Percentiles rank a stretch among this genome's conserved stretches.
Conservation (phyloP, 177 flowering plant species). For the Telopea speciosissima region DNA sequence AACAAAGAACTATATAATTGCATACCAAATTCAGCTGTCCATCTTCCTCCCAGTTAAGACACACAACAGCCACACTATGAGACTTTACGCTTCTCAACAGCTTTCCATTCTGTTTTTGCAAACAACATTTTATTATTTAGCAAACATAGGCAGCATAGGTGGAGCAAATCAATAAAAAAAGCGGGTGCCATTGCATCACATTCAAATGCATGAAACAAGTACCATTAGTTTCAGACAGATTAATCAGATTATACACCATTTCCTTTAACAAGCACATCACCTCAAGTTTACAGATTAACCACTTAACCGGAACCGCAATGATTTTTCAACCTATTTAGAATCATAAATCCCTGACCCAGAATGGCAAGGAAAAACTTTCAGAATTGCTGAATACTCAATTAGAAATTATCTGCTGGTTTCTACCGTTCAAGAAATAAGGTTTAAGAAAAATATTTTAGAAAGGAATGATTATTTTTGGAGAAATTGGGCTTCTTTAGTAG, state of each 20-base stretch:
- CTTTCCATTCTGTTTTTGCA: slow-evolving; percentile 70
- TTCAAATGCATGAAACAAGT: background rate
- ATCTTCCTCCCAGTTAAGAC: slow-evolving; percentile 92
- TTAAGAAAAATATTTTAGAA: too few species aligned
- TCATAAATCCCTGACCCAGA: too few species aligned
- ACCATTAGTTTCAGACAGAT: background rate
- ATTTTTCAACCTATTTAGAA: too few species aligned
- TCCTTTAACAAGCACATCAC: background rate
- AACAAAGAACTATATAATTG: slow-evolving; percentile 4
- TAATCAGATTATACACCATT: background rate
- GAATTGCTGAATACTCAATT: too few species aligned
- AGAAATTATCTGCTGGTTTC: too few species aligned
- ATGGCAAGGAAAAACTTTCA: too few species aligned
- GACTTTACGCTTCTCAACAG: slow-evolving; percentile 70
- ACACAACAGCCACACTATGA: slow-evolving; percentile 66
- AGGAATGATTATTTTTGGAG: too few species aligned
- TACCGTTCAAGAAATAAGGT: too few species aligned
- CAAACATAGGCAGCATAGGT: background rate
- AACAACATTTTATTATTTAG: background rate
- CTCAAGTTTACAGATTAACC: too few species aligned
- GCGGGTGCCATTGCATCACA: background rate
- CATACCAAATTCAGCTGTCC: slow-evolving; percentile 38
- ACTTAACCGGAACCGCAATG: too few species aligned
- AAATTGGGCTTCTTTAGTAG: too few species aligned
- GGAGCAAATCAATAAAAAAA: background rate